phyloP scores from a whole-genome alignment of 2,329 filamentous ascomycete species.

The Botryosphaeria dothidea region DNA sequence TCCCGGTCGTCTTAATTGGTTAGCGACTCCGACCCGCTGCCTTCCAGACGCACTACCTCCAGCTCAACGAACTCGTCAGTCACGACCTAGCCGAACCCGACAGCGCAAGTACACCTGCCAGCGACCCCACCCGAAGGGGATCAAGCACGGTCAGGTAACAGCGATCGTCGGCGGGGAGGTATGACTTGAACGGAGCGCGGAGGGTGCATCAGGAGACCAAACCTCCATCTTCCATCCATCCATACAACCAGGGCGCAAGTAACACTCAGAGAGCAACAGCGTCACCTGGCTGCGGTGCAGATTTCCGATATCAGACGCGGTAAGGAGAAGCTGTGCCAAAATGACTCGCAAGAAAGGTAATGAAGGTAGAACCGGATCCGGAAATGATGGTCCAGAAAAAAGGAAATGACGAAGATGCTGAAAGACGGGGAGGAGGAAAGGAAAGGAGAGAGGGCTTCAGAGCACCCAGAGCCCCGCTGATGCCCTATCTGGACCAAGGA shows the following conservation, averaged over 20 bases:
- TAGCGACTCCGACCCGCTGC: not conserved
- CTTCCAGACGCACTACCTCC: not conserved
- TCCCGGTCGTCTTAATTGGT: not conserved
- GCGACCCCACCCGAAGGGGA: not conserved
- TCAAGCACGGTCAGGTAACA: constrained; percentile 8
- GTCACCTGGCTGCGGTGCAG: not conserved
- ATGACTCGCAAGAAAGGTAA: not conserved
- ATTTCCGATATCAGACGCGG: constrained; percentile 6
- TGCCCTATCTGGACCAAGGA: not conserved
- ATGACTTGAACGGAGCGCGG: not conserved
- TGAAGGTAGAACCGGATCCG: not conserved
- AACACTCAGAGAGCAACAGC: constrained; percentile 6
- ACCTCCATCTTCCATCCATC: constrained; percentile 9
- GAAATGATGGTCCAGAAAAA: not conserved
- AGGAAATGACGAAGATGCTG: not conserved
- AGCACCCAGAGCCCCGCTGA: not conserved
- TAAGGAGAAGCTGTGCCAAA: not conserved
- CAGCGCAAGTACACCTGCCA: constrained; percentile 9
- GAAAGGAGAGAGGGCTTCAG: not conserved
- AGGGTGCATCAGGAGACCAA: not conserved
- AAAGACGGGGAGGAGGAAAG: not conserved
- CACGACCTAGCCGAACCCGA: not conserved
- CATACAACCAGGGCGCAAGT: not conserved
- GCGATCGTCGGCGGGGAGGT: constrained; percentile 2
- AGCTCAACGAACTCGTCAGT: constrained; percentile 11